Percentiles rank a stretch among this genome's conserved stretches.
Conservation (phyloP, 345 rosid genomes). For the Brassica rapa region DNA sequence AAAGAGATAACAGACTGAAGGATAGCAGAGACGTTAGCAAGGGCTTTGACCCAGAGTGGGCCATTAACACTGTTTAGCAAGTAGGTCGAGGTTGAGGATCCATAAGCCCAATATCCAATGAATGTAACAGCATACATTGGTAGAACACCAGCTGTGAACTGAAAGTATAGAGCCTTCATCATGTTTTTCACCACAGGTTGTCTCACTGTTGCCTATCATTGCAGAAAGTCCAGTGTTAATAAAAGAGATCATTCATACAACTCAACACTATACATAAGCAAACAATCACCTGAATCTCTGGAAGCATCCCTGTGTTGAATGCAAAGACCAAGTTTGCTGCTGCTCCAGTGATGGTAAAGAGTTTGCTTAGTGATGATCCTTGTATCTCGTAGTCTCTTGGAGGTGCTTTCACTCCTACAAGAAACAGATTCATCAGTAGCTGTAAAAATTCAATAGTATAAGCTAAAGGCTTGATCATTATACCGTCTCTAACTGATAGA, state of each 20-base stretch:
- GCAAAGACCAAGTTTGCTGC: background rate
- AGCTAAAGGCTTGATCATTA: background rate
- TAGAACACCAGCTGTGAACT: background rate
- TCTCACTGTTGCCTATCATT: conserved; percentile 1
- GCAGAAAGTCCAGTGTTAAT: background rate
- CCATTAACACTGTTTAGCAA: background rate
- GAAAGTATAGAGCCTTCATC: conserved; percentile 1
- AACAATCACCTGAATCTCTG: background rate
- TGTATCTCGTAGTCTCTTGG: background rate
- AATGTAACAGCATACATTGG: background rate
- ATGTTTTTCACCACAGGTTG: background rate
- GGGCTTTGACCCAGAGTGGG: background rate
- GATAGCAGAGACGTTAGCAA: background rate
- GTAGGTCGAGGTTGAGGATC: background rate
- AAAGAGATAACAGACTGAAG: background rate
- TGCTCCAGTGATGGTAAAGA: background rate
- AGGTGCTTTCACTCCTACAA: background rate
- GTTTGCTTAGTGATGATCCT: background rate
- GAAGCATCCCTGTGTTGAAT: conserved; percentile 7
- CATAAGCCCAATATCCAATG: background rate
- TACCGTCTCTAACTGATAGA: background rate
- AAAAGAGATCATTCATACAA: background rate
- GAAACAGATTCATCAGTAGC: background rate
- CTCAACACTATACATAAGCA: background rate
- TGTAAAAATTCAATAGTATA: background rate